Percentiles rank a stretch among this genome's conserved stretches.
Conservation (phyloP, 345 rosid species). For the Luvunga scandens region DNA sequence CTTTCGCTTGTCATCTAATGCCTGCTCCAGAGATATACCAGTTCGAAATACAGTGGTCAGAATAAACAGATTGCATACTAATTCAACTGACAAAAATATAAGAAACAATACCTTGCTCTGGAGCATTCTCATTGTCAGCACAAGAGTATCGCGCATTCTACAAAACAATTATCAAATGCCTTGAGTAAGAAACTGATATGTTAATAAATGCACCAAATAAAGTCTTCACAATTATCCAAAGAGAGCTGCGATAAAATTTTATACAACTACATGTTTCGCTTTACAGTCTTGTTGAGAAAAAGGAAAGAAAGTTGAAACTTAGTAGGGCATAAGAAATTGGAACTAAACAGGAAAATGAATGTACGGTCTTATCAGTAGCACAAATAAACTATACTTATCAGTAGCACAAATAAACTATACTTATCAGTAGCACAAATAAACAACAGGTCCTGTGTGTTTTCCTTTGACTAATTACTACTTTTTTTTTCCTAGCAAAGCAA, state of each 20-base stretch:
- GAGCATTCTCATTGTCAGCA: not conserved
- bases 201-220: not conserved
- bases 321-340: too few species aligned
- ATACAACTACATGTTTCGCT: not conserved
- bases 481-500: not conserved
- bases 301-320: not conserved
- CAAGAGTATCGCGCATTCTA: not conserved
- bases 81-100: not conserved
- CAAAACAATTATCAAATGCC: not conserved
- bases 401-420: too few species aligned
- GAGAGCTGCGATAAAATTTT: not conserved
- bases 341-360: not conserved
- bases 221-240: not conserved
- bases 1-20: slow-evolving; percentile 71
- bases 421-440: too few species aligned
- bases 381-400: too few species aligned
- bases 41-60: not conserved
- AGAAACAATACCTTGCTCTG: not conserved
- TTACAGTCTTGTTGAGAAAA: not conserved
- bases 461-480: not conserved
- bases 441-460: too few species aligned
- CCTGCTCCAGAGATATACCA: slow-evolving; percentile 37
- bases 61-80: not conserved
- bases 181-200: not conserved
- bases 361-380: not conserved